phyloP scores from a whole-genome alignment of 495 filamentous ascomycete genomes.

The Annulohypoxylon nitens region DNA sequence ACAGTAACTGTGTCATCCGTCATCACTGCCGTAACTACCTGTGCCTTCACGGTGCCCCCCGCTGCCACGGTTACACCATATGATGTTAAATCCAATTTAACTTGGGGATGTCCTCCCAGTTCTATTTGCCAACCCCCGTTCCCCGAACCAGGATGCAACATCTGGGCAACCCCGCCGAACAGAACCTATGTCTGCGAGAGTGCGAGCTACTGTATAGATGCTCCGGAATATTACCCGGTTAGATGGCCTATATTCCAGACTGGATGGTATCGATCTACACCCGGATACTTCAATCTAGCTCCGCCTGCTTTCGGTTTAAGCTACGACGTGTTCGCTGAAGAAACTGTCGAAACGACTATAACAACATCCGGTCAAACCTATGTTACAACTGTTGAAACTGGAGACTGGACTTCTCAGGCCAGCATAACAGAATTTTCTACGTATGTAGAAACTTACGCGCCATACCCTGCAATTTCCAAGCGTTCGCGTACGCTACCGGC shows the following conservation, averaged over 20 bases:
- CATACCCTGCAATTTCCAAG: slow-evolving; percentile 43
- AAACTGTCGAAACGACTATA: slow-evolving; percentile 15
- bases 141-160: slow-evolving; percentile 60
- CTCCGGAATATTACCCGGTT: slow-evolving; percentile 56
- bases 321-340: slow-evolving; percentile 68
- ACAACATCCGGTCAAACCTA: slow-evolving; percentile 52
- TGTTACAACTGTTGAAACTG: slow-evolving; percentile 52
- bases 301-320: slow-evolving; percentile 72
- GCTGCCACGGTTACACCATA: slow-evolving; percentile 30
- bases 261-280: slow-evolving; percentile 63
- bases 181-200: slow-evolving; percentile 65
- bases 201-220: slow-evolving; percentile 65
- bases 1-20: slow-evolving; percentile 51
- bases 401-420: slow-evolving; percentile 62
- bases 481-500: slow-evolving; percentile 57
- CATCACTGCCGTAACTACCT: slow-evolving; percentile 50
- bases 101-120: slow-evolving; percentile 74
- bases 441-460: slow-evolving; percentile 12
- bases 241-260: slow-evolving; percentile 61
- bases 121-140: slow-evolving; percentile 68
- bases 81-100: slow-evolving; percentile 52
- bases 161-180: slow-evolving; percentile 67
- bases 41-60: slow-evolving; percentile 42
- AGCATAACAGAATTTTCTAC: slow-evolving; percentile 50
- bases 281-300: slow-evolving; percentile 74